Percentiles rank a stretch among this genome's conserved stretches.
Conservation (phyloP, 2,329 filamentous ascomycete genomes). For the Stagonosporopsis chrysanthemi region DNA sequence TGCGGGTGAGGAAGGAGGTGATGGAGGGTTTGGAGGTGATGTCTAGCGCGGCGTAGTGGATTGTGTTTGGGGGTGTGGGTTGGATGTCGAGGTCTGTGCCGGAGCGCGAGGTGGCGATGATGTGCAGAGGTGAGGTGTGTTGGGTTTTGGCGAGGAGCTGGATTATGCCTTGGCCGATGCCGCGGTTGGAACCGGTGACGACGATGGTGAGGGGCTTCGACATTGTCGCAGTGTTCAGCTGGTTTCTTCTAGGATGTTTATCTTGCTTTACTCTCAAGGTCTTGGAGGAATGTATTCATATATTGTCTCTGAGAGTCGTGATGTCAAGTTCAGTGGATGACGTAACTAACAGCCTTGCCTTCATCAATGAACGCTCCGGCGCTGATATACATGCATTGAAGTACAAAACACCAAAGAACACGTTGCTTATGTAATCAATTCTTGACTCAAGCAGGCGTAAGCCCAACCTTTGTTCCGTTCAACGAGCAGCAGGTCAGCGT, state of each 20-base stretch:
- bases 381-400: not conserved
- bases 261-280: not conserved
- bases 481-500: slow-evolving; percentile 38
- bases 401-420: not conserved
- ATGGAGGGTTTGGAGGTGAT: slow-evolving; percentile 25
- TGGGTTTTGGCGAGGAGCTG: slow-evolving; percentile 28
- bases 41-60: slow-evolving; percentile 27
- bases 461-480: slow-evolving; percentile 42
- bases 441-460: slow-evolving; percentile 31
- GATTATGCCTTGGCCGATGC: slow-evolving; percentile 33
- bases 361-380: not conserved
- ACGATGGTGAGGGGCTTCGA: slow-evolving; percentile 25
- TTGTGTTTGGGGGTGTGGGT: slow-evolving; percentile 11
- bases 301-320: slow-evolving; percentile 6
- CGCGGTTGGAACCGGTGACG: slow-evolving; percentile 34
- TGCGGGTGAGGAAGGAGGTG: slow-evolving; percentile 17
- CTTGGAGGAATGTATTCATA: not conserved
- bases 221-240: slow-evolving; percentile 11
- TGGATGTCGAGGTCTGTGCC: slow-evolving; percentile 23
- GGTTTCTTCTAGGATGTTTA: too few relatives aligned
- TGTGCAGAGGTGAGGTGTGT: slow-evolving; percentile 20
- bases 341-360: slow-evolving; percentile 11
- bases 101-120: slow-evolving; percentile 32
- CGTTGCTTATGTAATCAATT: too few relatives aligned
- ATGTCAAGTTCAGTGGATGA: slow-evolving; percentile 16